Base-by-base conservation (phyloP, 192 early-diverging fungal species). In the Diversispora epigaea region DNA sequence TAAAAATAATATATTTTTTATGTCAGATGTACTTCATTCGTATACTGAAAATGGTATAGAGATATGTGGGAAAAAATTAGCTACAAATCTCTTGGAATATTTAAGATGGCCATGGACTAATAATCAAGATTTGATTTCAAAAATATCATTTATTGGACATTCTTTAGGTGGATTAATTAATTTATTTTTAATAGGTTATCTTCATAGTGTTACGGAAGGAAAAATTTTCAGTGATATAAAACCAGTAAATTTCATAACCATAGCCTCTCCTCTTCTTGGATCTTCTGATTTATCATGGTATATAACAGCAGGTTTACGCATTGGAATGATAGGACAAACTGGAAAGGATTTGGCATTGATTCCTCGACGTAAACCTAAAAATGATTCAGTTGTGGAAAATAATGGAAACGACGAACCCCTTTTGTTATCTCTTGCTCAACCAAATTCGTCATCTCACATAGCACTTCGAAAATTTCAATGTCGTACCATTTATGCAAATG, bases 151-250 rank as follows among this genome's bases (percentile, higher is more conserved):
- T n/a, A 77, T 84, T 8, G 85, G 85, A 21, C 85, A 86, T 57
- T 86, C 85, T 6, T 79, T 86, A 22, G 85, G 85, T 41, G 85
- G 83, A 7, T 55, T 86, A 66, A 77, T 84, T 44, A 86, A 86
- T 46, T 47, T 81, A 58, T 84, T 80, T 58, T 60, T 75, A 46
- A 69, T 80, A 32, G 80, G 80, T 21, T 82, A 81, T 50, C 77
- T 86, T 32, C 68, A 86, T 19, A 77, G 78, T 11, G 40, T 84
- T 32, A 86, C 83, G 0, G 66, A 76, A n/a, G 85, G 85, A 12
- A 63, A 45, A 19, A 83, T 86, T 55, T 86, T 84, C 52, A 46
- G 60, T 8, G 67, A 68, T 0, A 80, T 84, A 49, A 54, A 81
- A 49, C 83, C 85, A 3, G 39, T 57, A 4, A 75, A 86, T 55